These are phyloP conservation scores for Quercus tomentella DNA, from an alignment of 331 rosid species.

Conservation along the genomic window DNA sequence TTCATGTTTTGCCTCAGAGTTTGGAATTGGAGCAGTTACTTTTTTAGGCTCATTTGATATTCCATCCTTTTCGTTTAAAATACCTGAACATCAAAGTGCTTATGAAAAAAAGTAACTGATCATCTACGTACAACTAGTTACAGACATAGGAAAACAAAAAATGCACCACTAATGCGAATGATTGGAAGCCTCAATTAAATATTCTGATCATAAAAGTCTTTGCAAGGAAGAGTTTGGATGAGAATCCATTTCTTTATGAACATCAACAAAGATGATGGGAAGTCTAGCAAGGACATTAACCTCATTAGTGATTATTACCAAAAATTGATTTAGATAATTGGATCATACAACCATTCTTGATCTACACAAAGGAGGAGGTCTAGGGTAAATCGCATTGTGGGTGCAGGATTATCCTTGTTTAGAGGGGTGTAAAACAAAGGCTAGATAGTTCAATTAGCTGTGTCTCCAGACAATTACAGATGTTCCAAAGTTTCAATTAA, in stretches of 20 bases:
- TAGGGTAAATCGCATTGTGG: neutral
- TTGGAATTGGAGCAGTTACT: conserved; percentile 36
- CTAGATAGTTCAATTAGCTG: neutral
- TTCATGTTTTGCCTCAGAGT: conserved; percentile 34
- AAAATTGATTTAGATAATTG: neutral
- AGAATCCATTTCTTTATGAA: neutral
- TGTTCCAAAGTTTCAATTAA: neutral
- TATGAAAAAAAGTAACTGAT: conserved; percentile 33
- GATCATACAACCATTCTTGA: neutral
- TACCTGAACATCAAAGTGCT: conserved; percentile 39
- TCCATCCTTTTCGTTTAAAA: conserved; percentile 33
- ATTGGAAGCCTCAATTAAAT: neutral
- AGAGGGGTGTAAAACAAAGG: neutral
- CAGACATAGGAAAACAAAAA: neutral
- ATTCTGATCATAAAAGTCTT: neutral
- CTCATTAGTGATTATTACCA: neutral
- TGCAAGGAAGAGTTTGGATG: neutral
- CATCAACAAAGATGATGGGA: neutral
- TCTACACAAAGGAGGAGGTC: neutral
- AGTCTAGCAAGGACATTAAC: neutral
- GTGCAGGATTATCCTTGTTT: neutral
- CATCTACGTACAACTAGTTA: conserved; percentile 8
- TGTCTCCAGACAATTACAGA: neutral
- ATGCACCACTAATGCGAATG: neutral
- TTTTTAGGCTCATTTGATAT: conserved; percentile 36